phyloP scores from a whole-genome alignment of 1,284 basidiomycete genomes.

The Trichosporon faecale region DNA sequence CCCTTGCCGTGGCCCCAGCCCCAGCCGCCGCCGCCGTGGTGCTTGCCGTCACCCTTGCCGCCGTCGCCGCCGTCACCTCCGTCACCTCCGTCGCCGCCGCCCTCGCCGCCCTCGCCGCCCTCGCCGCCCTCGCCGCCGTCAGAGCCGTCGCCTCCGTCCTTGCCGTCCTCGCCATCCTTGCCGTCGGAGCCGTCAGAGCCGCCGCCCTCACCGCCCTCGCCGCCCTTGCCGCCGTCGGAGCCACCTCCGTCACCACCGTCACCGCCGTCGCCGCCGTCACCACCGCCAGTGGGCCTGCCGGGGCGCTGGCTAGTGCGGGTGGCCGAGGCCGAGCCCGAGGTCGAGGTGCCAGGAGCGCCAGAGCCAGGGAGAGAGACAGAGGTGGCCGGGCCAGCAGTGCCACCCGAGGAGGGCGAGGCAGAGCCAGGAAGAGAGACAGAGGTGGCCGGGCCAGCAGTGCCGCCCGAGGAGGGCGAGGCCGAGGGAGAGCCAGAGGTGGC shows the following conservation, averaged over 20 bases:
- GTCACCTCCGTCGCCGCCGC: neutral
- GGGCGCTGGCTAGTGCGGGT: neutral
- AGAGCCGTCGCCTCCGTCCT: neutral
- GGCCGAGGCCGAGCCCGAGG: neutral
- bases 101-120: neutral
- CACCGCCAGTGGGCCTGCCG: neutral
- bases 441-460: neutral
- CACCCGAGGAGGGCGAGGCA: neutral
- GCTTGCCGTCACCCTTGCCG: neutral
- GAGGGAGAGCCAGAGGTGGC: neutral
- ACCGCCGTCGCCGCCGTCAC: neutral
- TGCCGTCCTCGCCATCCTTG: neutral
- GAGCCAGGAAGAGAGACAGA: neutral
- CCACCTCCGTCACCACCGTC: neutral
- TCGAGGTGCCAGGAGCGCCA: neutral
- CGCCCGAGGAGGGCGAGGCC: neutral
- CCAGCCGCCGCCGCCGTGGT: neutral
- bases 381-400: neutral
- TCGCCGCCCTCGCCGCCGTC: neutral
- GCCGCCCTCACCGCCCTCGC: neutral
- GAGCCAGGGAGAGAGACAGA: neutral
- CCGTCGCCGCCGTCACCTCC: neutral
- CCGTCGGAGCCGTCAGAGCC: neutral
- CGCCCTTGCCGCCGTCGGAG: neutral
- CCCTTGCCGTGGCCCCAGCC: neutral